Base-by-base conservation (phyloP, 2,329 filamentous ascomycete genomes). In the Penicillium rolfsii region DNA sequence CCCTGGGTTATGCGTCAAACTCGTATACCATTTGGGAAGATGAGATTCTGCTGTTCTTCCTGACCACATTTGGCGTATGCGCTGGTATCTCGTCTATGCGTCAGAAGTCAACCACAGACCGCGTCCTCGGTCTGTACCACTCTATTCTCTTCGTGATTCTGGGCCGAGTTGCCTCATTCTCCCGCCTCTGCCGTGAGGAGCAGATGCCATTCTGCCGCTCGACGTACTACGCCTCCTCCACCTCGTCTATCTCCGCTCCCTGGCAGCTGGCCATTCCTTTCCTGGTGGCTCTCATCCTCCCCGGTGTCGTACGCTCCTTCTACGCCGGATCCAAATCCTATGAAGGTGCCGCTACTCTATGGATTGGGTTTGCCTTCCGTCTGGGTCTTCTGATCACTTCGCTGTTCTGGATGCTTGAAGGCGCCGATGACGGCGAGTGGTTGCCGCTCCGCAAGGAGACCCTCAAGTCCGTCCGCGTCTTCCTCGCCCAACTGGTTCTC, bases 1-100 rank as follows among this genome's bases (percentile, higher is more conserved):
- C 93, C n/a, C 81, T 91, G 55, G 94, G 95, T 7, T 99, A 98
- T 74, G 94, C 94, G 0, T 95, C 95, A 3, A 99, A 99, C 78
- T 99, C 95, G 0, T 99, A 93, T 78, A 98, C 94, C 0, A 97
- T 99, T 67, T 99, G 95, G 93, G 95, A 99, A 79, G 95, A 99
- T 72, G 91, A 92, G 14, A 97, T 97, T 58, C 84, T 97, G 4
- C 83, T 97, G 3, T 97, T 96, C 80, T 94, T 98, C 79, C 85
- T 97, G 60, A 87, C 88, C 2, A 95, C 93, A 0, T 97, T 98
- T 73, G 93, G 93, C 33, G 77, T 93, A 6, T 83, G 89, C n/a
- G 86, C 89, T 38, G 85, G 90, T 12, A 77, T 91, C 12, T 88
- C 89, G 2, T 93, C 93, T 0, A 84, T 96, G 70, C 87, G 91